These are phyloP conservation scores for Mycena polygramma DNA, from an alignment of 768 basidiomycete species.

Conservation along the genomic window DNA sequence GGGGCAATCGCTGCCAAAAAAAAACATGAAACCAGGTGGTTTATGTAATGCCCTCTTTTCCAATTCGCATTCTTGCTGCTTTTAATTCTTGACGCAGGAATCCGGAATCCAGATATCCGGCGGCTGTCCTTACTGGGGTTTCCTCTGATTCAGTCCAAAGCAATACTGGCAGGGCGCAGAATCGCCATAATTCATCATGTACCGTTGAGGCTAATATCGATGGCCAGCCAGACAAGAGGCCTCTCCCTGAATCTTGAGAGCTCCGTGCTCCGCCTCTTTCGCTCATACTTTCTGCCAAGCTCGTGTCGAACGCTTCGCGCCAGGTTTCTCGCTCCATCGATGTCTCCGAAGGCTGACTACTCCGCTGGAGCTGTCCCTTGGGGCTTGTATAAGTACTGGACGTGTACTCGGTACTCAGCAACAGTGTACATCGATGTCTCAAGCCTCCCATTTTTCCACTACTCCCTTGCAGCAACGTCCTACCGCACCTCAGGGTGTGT, in stretches of 20 bases:
- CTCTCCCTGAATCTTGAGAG: constrained; percentile 1
- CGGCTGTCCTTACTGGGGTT: constrained; percentile 12
- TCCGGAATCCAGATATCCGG: neutral
- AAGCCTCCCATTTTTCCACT: constrained; percentile 15
- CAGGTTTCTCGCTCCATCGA: neutral
- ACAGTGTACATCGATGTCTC: constrained; percentile 15
- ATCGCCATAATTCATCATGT: neutral
- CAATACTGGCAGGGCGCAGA: neutral
- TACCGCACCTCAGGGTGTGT: neutral
- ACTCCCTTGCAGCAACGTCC: neutral
- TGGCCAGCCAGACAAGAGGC: neutral
- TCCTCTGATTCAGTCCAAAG: neutral
- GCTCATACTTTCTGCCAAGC: constrained; percentile 13
- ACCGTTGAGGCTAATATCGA: constrained; percentile 1
- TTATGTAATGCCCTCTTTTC: constrained; percentile 13
- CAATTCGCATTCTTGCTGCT: neutral
- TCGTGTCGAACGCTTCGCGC: neutral
- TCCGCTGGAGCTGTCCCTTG: too few species aligned
- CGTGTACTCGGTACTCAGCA: neutral
- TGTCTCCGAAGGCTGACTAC: constrained; percentile 1
- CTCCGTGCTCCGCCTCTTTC: constrained; percentile 2
- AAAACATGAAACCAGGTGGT: neutral
- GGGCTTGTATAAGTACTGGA: constrained; percentile 3
- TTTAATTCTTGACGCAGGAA: constrained; percentile 1
- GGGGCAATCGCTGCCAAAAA: neutral